phyloP scores from a whole-genome alignment of 305 asterid species.

The Fraxinus albicans region DNA sequence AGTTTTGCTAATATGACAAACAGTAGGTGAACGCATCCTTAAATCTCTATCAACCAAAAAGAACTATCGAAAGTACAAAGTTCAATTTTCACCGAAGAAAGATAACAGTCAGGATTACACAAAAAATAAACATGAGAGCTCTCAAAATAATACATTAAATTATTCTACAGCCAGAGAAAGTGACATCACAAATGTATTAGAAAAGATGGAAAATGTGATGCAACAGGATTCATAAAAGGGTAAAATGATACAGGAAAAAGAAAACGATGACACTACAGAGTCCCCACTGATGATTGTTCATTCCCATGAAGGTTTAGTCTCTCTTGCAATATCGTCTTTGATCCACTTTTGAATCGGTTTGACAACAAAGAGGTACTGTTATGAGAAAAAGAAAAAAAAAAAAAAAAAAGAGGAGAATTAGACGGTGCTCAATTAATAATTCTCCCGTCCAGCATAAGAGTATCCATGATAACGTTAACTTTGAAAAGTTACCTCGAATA shows the following conservation, averaged over 20 bases:
- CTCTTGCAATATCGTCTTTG: slow-evolving; percentile 55
- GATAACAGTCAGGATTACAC: too few relatives aligned
- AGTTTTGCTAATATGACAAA: too few relatives aligned
- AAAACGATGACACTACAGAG: not conserved
- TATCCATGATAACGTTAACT: not conserved
- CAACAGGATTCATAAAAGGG: not conserved
- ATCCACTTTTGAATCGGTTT: slow-evolving; percentile 62
- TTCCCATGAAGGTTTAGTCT: slow-evolving; percentile 46
- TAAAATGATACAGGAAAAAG: not conserved
- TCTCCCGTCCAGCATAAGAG: not conserved
- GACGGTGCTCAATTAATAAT: not conserved
- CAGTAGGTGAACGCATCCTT: too few relatives aligned
- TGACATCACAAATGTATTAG: too few relatives aligned
- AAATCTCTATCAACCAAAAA: too few relatives aligned
- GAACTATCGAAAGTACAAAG: too few relatives aligned
- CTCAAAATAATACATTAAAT: too few relatives aligned
- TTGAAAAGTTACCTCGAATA: slow-evolving; percentile 60
- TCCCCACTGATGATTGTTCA: slow-evolving; percentile 21
- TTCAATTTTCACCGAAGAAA: too few relatives aligned
- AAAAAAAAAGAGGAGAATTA: not conserved
- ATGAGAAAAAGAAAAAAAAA: not conserved
- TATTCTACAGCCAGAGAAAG: too few relatives aligned
- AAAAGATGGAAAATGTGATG: not conserved
- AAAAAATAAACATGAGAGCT: too few relatives aligned
- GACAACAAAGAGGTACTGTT: slow-evolving; percentile 69